These are phyloP conservation scores for Didymella glomerata DNA, from an alignment of 2,329 filamentous ascomycete species.

Conservation along the genomic window DNA sequence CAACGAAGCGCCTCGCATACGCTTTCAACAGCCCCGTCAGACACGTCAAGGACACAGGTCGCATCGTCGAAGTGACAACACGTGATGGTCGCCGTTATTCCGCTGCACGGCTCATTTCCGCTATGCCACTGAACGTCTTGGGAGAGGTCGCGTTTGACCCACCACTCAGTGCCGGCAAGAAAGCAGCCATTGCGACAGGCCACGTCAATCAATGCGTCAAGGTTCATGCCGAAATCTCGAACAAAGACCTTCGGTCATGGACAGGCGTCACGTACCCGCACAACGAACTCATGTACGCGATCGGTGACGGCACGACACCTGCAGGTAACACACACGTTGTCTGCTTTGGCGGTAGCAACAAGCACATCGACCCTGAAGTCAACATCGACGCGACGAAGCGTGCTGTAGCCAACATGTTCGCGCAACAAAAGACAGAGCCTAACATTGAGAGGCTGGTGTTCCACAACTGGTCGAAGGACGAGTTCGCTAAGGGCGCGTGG, in stretches of 20 bases:
- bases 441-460: slow-evolving; percentile 49
- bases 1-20: slow-evolving; percentile 53
- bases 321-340: slow-evolving; percentile 60
- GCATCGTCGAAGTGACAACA: slow-evolving; percentile 48
- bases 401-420: slow-evolving; percentile 47
- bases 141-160: slow-evolving; percentile 54
- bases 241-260: slow-evolving; percentile 55
- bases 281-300: slow-evolving; percentile 55
- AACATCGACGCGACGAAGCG: slow-evolving; percentile 48
- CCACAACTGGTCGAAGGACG: slow-evolving; percentile 60
- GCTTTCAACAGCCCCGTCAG: slow-evolving; percentile 53
- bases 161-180: slow-evolving; percentile 48
- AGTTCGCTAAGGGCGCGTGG: slow-evolving; percentile 57
- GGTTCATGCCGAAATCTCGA: slow-evolving; percentile 56
- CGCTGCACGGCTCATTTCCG: slow-evolving; percentile 50
- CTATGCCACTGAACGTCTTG: slow-evolving; percentile 58
- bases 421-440: slow-evolving; percentile 13
- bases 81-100: slow-evolving; percentile 41
- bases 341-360: slow-evolving; percentile 55
- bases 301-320: slow-evolving; percentile 54
- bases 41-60: slow-evolving; percentile 40
- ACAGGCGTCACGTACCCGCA: slow-evolving; percentile 55
- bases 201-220: slow-evolving; percentile 60
- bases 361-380: slow-evolving; percentile 57
- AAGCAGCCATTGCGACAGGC: slow-evolving; percentile 49